Conservation (phyloP, 2,329 filamentous ascomycete genomes). For the Thelonectria rubi region DNA sequence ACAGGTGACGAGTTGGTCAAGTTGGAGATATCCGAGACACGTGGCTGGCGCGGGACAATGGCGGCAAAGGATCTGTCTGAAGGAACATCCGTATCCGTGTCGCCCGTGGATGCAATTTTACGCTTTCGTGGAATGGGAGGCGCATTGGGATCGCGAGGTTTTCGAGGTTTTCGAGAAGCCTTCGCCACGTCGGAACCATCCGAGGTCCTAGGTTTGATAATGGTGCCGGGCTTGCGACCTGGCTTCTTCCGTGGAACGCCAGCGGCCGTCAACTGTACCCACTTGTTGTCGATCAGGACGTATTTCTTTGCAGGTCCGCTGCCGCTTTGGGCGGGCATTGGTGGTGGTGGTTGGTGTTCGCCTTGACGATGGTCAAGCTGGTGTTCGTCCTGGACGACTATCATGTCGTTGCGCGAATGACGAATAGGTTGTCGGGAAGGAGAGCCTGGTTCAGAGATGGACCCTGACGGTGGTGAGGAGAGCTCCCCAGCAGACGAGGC, state of each 20-base stretch:
- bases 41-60: constrained; percentile 36
- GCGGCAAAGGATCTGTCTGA: constrained; percentile 49
- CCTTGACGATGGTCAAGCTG: constrained; percentile 36
- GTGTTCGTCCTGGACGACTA: constrained; percentile 50
- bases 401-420: constrained; percentile 50
- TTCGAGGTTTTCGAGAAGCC: constrained; percentile 59
- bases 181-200: constrained; percentile 54
- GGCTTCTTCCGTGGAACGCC: constrained; percentile 70
- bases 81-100: constrained; percentile 50
- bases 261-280: constrained; percentile 64
- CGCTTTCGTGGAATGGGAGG: constrained; percentile 64
- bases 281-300: constrained; percentile 50
- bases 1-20: constrained; percentile 39
- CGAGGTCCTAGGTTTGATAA: constrained; percentile 55
- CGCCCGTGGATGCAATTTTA: constrained; percentile 55
- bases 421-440: constrained; percentile 50
- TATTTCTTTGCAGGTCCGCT: constrained; percentile 45
- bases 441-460: constrained; percentile 60
- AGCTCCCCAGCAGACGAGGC: constrained; percentile 60
- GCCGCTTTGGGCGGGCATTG: constrained; percentile 35
- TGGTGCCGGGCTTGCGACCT: constrained; percentile 70
- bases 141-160: constrained; percentile 68
- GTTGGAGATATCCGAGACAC: constrained; percentile 39
- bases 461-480: constrained; percentile 61
- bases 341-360: constrained; percentile 37